Base-by-base conservation (phyloP, 2,329 filamentous ascomycete species). In the Aspergillus sp. region DNA sequence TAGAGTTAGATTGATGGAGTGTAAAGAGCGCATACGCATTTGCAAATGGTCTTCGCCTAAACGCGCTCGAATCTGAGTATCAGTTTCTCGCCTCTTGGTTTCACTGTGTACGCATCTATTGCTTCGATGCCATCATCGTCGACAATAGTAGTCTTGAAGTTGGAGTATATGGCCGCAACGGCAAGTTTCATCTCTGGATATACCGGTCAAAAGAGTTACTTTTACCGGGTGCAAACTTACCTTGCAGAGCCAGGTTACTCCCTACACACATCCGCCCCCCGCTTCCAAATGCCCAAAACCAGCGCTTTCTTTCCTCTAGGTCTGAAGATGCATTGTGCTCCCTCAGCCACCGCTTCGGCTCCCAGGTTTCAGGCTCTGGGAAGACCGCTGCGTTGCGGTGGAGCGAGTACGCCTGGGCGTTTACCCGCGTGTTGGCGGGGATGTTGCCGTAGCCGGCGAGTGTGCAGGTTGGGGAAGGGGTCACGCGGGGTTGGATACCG, bases 151-250 rank as follows among this genome's bases (percentile, higher is more conserved):
- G 84, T 89, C 6, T 74, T 82, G 71, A 86, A 91, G 59, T 88
- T 90, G 3, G 86, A 85, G 74, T 92, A 94, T 5, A 95, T 85
- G 1, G 86, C 84, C 0, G 89, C 89, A 34, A 89, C 77, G 5
- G 89, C 85, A 49, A 90, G 81, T 75, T 93, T 93, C 79, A 93
- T 91, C 66, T 91, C 90, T 89, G 68, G 11, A 41, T 70, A 68
- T 56, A 52, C 5, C 30, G 0, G 48, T 68, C 45, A 69, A 61
- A 43, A 28, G 19, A 17, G 8, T 30, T 41, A 22, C 17, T 49
- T 50, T 9, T 1, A 2, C 19, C 2, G 13, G 6, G 22, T 47
- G 1, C 4, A 51, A 57, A 34, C 58, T 31, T 72, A 81, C 80
- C 78, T 71, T 82, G 80, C 63, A 81, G 68, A 7, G 81, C 81